Percentiles rank a stretch among this genome's conserved stretches.
Conservation (phyloP, 805 yeast genomes). For the Zygoascus biomembranicola region DNA sequence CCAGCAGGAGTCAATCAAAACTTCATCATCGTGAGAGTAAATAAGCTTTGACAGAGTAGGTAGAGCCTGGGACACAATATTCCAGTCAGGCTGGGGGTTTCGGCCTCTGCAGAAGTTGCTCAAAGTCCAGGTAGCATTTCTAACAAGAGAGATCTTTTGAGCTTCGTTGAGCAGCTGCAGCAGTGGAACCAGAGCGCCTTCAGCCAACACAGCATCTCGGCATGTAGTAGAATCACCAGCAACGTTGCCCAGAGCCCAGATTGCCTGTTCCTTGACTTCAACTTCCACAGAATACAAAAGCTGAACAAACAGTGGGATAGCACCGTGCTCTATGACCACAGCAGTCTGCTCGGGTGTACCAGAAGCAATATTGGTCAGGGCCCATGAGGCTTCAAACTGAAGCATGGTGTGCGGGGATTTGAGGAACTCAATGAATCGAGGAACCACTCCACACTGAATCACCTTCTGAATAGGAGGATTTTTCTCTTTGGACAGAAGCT, state of each 20-base stretch:
- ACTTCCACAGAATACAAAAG: constrained; percentile 70
- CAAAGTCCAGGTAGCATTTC: constrained; percentile 98
- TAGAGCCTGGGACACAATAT: constrained; percentile 71
- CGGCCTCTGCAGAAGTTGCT: constrained; percentile 95
- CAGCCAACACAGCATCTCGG: constrained; percentile 80
- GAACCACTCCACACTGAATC: constrained; percentile 88
- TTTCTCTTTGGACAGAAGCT: constrained; percentile 84
- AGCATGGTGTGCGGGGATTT: constrained; percentile 65
- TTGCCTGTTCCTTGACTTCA: constrained; percentile 97
- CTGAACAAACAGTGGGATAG: constrained; percentile 84
- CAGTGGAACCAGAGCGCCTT: constrained; percentile 86
- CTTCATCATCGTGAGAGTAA: constrained; percentile 85
- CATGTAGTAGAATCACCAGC: constrained; percentile 92
- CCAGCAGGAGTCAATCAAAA: constrained; percentile 97
- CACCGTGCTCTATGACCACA: constrained; percentile 86
- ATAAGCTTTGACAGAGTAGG: constrained; percentile 89
- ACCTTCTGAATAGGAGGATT: constrained; percentile 95
- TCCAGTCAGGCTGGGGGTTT: constrained; percentile 95
- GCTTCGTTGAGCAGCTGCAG: constrained; percentile 68
- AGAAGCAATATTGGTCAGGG: constrained; percentile 95
- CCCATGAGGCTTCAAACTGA: constrained; percentile 99
- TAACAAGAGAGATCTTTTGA: constrained; percentile 70
- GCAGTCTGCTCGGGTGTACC: constrained; percentile 86
- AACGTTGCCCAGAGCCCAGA: constrained; percentile 98
- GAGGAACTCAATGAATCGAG: constrained; percentile 83